Base-by-base conservation (phyloP, 2,329 filamentous ascomycete genomes). In the Endothia cerciana region DNA sequence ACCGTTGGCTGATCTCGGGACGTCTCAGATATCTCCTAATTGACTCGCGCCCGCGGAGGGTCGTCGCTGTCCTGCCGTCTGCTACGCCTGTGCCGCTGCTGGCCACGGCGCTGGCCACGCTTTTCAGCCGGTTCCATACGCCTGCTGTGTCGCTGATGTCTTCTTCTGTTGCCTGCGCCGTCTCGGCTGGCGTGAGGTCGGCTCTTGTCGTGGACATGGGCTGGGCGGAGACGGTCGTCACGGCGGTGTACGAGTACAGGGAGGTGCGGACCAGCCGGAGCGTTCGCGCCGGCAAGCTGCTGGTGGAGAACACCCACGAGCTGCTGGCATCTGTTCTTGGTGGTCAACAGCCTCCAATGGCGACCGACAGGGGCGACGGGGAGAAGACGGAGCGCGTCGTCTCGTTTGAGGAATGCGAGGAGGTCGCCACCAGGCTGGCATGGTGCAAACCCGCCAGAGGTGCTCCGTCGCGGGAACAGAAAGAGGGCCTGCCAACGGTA, bases 161-260 rank as follows among this genome's bases (percentile, higher is more conserved):
- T 1, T 86, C 87, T 0, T 87, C 94, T 0, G 85, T 93, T 25
- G 89, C 95, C 77, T 83, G 88, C 1, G 83, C 90, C 7, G 86
- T 94, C 3, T 91, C 90, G 8, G 93, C 94, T 6, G 95, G 95
- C 0, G 81, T 97, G 49, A 88, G 95, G 17, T 92, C 92, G n/a
- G 93, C 90, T 0, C 77, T 99, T 51, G 87, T 98, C 0, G 83
- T 99, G 45, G 93, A 99, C 73, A 84, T 99, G 67, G 95, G 94
- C 53, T 99, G 95, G 95, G 85, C 89, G 51, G 95, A 98, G 77
- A 97, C 94, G 0, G 85, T 90, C 0, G 87, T 96, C 28, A 97
- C 93, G 0, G 91, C 89, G 6, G 84, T 98, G 7, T 98, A 94
- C 74, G 95, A 99, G 78, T 97, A 93, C 75, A 89, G 92, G 63